phyloP scores from a whole-genome alignment of 495 filamentous ascomycete genomes.

The Talaromyces thailandensis region DNA sequence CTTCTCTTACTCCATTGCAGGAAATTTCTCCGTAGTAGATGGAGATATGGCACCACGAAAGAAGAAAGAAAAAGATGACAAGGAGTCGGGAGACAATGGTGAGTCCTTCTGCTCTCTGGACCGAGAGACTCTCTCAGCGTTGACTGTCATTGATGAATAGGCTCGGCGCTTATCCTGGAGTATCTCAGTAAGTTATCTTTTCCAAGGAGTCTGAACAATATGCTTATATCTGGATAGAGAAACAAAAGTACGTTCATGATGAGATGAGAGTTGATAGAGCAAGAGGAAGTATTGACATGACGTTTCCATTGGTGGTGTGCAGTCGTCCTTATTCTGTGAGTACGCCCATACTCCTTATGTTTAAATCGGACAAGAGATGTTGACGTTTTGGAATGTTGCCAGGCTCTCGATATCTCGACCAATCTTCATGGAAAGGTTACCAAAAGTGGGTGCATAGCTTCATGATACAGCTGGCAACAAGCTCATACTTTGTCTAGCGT shows the following conservation, averaged over 20 bases:
- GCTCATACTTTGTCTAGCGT: slow-evolving; percentile 22
- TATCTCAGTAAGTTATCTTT: slow-evolving; percentile 46
- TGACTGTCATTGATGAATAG: slow-evolving; percentile 5
- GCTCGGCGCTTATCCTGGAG: slow-evolving; percentile 34
- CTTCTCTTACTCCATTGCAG: not conserved
- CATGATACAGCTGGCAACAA: not conserved
- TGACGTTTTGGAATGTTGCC: not conserved
- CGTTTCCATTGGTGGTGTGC: not conserved
- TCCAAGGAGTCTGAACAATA: not conserved
- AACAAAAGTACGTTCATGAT: slow-evolving; percentile 42
- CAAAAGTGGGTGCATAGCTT: slow-evolving; percentile 41
- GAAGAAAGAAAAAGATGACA: slow-evolving; percentile 39
- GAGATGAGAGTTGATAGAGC: not conserved
- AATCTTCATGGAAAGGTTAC: slow-evolving; percentile 63
- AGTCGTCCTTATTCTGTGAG: slow-evolving; percentile 55
- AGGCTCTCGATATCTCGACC: slow-evolving; percentile 56
- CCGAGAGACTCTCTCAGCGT: not conserved
- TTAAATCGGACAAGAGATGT: not conserved
- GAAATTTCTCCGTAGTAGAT: not conserved
- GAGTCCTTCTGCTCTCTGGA: slow-evolving; percentile 7
- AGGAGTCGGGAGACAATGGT: slow-evolving; percentile 32
- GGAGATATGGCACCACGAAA: slow-evolving; percentile 42
- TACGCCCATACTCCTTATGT: slow-evolving; percentile 1
- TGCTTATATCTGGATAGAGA: slow-evolving; percentile 24
- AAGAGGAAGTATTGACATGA: not conserved